Evolutionary conservation across 768 basidiomycete genomes (phyloP).

Genomic region (Grammothele lineata): DNA sequence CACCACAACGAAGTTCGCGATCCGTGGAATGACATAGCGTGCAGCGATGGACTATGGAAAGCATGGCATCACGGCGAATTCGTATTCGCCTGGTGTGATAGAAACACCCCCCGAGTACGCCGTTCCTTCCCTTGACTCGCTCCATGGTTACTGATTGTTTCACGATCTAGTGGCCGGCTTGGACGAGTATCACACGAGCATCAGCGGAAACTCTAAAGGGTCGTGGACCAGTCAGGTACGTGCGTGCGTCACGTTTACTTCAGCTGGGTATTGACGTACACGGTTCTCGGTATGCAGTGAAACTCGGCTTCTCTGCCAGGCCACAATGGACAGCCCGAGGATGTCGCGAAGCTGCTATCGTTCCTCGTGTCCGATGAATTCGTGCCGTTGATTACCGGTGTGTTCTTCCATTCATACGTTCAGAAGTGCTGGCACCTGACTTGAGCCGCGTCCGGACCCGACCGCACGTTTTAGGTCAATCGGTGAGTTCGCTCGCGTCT

Average conservation of each 20-base stretch:
- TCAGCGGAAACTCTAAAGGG: conserved; percentile 8
- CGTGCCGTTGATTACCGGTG: conserved; percentile 27
- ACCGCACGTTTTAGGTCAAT: too few relatives aligned
- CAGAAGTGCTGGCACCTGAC: too few relatives aligned
- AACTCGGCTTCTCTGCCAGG: conserved; percentile 16
- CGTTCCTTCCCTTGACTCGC: too few relatives aligned
- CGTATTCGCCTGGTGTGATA: conserved; percentile 26
- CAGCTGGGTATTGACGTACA: too few relatives aligned
- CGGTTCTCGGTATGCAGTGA: too few relatives aligned
- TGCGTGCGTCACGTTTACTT: too few relatives aligned
- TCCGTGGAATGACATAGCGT: conserved; percentile 26
- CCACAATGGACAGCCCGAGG: conserved; percentile 24
- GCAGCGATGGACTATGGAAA: conserved; percentile 24
- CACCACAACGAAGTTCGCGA: conserved; percentile 27
- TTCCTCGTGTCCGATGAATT: conserved; percentile 28
- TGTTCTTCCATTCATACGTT: too few relatives aligned
- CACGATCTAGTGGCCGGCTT: conserved; percentile 10
- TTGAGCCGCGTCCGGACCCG: too few relatives aligned
- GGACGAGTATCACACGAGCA: conserved; percentile 15
- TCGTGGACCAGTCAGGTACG: conserved; percentile 1
- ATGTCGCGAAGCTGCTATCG: conserved; percentile 28
- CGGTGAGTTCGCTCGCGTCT: too few relatives aligned
- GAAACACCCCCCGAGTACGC: conserved; percentile 17
- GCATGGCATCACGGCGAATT: conserved; percentile 26
- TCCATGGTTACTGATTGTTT: too few relatives aligned